phyloP scores from a whole-genome alignment of 176 grass and related monocot species.

The Dactylis glomerata region DNA sequence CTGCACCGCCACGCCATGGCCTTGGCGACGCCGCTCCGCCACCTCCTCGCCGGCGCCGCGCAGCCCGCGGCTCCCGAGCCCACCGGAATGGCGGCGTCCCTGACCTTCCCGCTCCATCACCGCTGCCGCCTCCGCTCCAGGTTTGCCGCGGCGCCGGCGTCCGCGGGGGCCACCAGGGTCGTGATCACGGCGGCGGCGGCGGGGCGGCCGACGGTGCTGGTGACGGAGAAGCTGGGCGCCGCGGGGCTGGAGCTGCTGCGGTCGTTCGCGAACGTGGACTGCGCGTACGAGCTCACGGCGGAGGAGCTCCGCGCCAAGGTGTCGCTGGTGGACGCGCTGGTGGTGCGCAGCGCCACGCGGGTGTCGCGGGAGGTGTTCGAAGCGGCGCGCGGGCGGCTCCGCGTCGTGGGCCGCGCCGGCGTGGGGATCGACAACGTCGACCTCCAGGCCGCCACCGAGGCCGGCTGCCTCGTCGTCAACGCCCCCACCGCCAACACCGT shows the following conservation, averaged over 20 bases:
- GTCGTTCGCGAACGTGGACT: conserved; percentile 71
- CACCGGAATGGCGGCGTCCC: not conserved
- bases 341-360: conserved; percentile 67
- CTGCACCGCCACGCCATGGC: conserved; percentile 30
- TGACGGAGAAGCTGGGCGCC: conserved; percentile 64
- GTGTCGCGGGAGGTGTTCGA: conserved; percentile 86
- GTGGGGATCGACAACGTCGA: conserved; percentile 95
- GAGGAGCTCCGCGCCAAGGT: conserved; percentile 87
- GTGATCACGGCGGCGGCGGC: not conserved
- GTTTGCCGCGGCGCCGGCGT: not conserved
- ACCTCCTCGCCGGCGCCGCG: conserved; percentile 40
- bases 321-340: conserved; percentile 68
- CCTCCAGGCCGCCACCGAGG: conserved; percentile 87
- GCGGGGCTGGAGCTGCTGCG: conserved; percentile 54
- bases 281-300: conserved; percentile 67
- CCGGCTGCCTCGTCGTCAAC: conserved; percentile 82
- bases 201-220: conserved; percentile 57
- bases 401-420: conserved; percentile 66
- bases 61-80: not conserved
- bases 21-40: conserved; percentile 40
- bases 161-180: not conserved
- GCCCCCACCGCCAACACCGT: conserved; percentile 78
- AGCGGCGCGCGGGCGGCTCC: conserved; percentile 62
- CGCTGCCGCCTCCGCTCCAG: not conserved
- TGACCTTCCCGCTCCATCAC: not conserved